Base-by-base conservation (phyloP, 371 early-diverging fungal genomes). In the Coemansia sp. region DNA sequence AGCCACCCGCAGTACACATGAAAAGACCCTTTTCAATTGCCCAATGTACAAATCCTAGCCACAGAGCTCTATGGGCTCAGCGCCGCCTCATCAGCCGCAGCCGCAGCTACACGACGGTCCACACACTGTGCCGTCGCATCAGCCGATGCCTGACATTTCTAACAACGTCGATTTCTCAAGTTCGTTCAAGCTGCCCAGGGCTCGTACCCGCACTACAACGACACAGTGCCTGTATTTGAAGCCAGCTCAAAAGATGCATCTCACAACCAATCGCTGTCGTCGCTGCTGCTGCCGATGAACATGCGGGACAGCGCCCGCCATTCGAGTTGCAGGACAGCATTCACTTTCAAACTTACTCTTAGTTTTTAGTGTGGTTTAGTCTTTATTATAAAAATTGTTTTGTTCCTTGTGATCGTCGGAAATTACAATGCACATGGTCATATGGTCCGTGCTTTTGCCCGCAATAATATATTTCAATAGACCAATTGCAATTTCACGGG, bases 81-180 rank as follows among this genome's bases (percentile, higher is more conserved):
- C 23, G 23, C 23, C 17, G 26, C 53, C 52, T 15, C 52, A 15
- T 17, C 52, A 52, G 17, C 52, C 19, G 52, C 52, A 15, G 21
- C 52, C 17, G 11, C 52, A 52, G 12, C 52, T 11, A 4, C 41
- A 41, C 41, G 41, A 41, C 15, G 41, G 13, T 15, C 17, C 40
- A 11, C 71, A 75, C 49, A 29, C 71, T 2, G 75, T 71, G 3
- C 75, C 71, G 1, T 71, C 75, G 8, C 71, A 74, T 26, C 73
- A 73, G 29, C 71, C 61, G 0, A 23, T 52, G 3, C 74, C 60
- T 12, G 41, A 56, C 21, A 61, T 61, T 5, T 52, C 17, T 1
- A 71, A 61, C 0, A 71, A 64, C 0, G 71, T 60, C 4, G 75
- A 75, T n/a, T 53, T 75, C 17, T 75, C 75, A 4, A 58, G 48